Evolutionary conservation across 2,329 filamentous ascomycete species (phyloP), one percentile per base, ranked within the genome.

Genomic region (Trichoderma simmonsii): DNA sequence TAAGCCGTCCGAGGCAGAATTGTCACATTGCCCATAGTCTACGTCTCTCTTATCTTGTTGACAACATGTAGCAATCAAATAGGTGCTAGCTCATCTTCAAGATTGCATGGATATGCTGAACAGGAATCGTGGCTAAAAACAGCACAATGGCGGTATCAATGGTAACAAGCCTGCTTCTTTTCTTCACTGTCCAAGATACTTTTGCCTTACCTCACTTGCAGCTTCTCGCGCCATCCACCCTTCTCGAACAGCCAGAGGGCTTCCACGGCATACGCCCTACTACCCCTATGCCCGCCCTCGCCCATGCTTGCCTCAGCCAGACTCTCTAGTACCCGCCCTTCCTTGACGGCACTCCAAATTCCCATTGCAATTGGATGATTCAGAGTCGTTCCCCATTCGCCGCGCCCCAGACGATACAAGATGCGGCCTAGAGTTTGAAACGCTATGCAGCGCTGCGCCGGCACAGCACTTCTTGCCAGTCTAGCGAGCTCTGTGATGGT

Each of bases 401-500:
- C 94, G 63, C 86, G 88, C 0, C 96, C 95, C 0, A 99, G 85
- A 9, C 95, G 86, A 79, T 93, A 98, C 18, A 98, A 81, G 6
- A 98, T 88, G 24, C 96, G 87, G 0, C 96, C 96, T 1, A 98
- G 84, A 0, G 95, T 95, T 82, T 97, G 95, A 81, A 94, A 98
- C 0, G 96, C 94, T 73, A 98, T 88, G 78, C 96, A 98, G 12
- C 95, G 85, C 83, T 99, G 96, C 0, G 93, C 91, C 0, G 96
- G 89, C 24, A 97, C 93, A 0, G 91, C 90, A 70, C 93, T 97
- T 39, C 95, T 88, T 5, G 93, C 90, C 2, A 98, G 86, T 36
- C 92, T 89, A 1, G 94, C 91, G 1, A 99, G 86, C 81, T 99
- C 96, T 0, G 90, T 89, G 34, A 99, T 88, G 0, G 96, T 98